Evolutionary conservation across 1,284 basidiomycete genomes (phyloP), one percentile per base, ranked within the genome.

Genomic region (Sanghuangporus baumii): DNA sequence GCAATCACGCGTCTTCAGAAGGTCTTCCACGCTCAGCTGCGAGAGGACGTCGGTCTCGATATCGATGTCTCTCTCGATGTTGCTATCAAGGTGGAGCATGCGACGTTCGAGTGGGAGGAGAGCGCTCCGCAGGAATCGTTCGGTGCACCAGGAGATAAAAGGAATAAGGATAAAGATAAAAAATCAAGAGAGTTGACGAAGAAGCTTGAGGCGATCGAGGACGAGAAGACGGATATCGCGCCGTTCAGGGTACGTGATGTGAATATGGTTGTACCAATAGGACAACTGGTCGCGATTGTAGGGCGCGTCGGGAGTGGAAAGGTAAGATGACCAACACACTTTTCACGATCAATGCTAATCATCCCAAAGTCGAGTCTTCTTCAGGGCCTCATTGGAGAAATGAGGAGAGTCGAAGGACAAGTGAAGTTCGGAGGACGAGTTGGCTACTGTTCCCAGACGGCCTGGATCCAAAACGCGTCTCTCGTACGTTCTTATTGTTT

Each of bases 391-490:
- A 83, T 91, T 36, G 89, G 89, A 7, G 89, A 92, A 73, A 91
- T 91, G 89, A 78, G 82, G 41, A 77, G 74, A 52, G 71, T 78
- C 0, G 68, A 72, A 2, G 90, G 89, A 0, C 71, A 74, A 2
- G 81, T 89, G 37, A 74, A 74, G 0, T 85, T 88, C 68, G 88
- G 90, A 51, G 91, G 89, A 1, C 79, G 79, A 7, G 81, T 94
- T 0, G 88, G 84, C 0, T 96, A 94, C 74, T 94, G 91, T 71
- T 84, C 92, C 3, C 93, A 94, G 72, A 85, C 80, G 26, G 89
- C 93, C 1, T 96, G 94, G 93, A 95, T 96, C 60, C 93, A 94
- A 72, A 93, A 91, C 69, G 86, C 88, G 0, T 85, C 88, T 2
- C 68, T 94, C 66, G 86, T 88, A 59, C 67, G 84, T 68, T 73